Conservation (phyloP, 2,329 filamentous ascomycete species). For the Colletotrichum musicola region DNA sequence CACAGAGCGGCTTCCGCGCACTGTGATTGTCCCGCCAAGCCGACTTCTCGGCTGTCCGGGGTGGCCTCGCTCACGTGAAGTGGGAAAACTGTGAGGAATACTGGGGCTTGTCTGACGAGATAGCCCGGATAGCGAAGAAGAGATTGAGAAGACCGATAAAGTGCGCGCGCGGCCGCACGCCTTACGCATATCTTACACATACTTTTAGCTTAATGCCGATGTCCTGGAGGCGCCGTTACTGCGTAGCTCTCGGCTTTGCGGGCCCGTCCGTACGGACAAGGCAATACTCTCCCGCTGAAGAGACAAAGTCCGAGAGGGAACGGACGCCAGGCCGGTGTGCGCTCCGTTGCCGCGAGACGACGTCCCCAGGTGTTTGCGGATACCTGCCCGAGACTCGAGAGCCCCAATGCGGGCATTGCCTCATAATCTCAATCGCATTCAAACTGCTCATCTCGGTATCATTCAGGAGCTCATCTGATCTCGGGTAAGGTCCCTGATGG, state of each 20-base stretch:
- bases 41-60: slow-evolving; percentile 24
- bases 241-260: background rate
- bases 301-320: background rate
- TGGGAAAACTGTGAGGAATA: slow-evolving; percentile 34
- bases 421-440: slow-evolving; percentile 32
- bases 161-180: background rate
- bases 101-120: slow-evolving; percentile 4
- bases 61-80: slow-evolving; percentile 33
- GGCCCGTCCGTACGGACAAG: background rate
- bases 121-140: background rate
- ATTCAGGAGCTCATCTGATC: slow-evolving; percentile 24
- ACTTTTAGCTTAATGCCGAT: too few species aligned
- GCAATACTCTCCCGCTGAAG: slow-evolving; percentile 3
- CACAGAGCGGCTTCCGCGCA: slow-evolving; percentile 37
- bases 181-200: background rate
- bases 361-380: background rate
- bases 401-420: slow-evolving; percentile 6
- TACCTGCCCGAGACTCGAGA: background rate
- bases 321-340: background rate
- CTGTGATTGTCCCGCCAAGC: slow-evolving; percentile 37
- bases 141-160: slow-evolving; percentile 1
- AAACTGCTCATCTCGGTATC: background rate
- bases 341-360: background rate
- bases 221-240: background rate
- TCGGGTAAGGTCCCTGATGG: background rate